Base-by-base conservation (phyloP, 225 moss, liverwort and hornwort species). In the Sphagnum tenellum region DNA sequence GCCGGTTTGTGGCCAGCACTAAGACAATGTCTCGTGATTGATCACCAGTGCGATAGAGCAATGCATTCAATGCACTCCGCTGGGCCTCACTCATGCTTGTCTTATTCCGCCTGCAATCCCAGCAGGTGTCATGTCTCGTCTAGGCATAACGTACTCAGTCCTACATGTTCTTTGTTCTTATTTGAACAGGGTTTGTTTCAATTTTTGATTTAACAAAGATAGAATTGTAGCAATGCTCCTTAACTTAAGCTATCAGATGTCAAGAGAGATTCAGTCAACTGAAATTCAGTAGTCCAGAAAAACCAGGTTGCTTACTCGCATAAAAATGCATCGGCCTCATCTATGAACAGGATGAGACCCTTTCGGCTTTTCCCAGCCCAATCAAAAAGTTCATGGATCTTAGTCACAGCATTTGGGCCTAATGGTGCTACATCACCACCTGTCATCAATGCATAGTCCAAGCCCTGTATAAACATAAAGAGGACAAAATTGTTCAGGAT, bases 361-460 rank as follows among this genome's bases (percentile, higher is more conserved):
- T 86, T 92, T 63, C 73, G 88, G 61, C 83, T 83, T 76, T 73
- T 83, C 63, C 87, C 84, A 52, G 96, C 90, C 96, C 96, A 98
- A 72, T 98, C 87, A 47, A 98, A 98, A 71, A 98, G 72, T 76
- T 98, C 92, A 65, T 93, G 92, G 65, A 93, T 86, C 68, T 89
- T 98, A 46, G 96, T 98, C 12, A 98, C 96, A 13, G 96, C 92
- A 63, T 82, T 83, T 44, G 90, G 77, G 56, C 96, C 96, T 55
- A 98, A 63, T 47, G 96, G 96, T 66, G 90, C 89, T 61, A 98
- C 93, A 67, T 98, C 96, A 70, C 96, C 96, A 67, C 96, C 96
- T 62, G 96, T 98, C 96, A 98, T 98, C 60, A 93, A 77, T 45
- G 96, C 96, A 71, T 98, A 98, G 67, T 93, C 96, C 84, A 98